phyloP scores from a whole-genome alignment of 2,329 filamentous ascomycete species.

The Cordyceps militaris region DNA sequence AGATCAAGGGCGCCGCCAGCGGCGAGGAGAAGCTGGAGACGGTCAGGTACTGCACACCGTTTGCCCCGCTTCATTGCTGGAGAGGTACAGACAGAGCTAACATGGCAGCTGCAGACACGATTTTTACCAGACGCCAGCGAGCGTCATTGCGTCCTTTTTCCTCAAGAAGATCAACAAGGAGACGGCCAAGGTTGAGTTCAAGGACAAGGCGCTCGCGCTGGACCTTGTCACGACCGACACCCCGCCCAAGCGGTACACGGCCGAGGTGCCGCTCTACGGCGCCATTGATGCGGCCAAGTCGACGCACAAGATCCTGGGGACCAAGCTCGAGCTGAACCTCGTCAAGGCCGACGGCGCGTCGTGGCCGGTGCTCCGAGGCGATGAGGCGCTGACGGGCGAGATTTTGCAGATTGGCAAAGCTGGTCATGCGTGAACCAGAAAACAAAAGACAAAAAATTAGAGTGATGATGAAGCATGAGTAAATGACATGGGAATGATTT shows the following conservation, averaged over 20 bases:
- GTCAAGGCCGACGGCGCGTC: conserved; percentile 65
- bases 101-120: conserved; percentile 47
- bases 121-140: conserved; percentile 85
- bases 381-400: conserved; percentile 62
- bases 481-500: not conserved
- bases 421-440: conserved; percentile 42
- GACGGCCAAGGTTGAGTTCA: conserved; percentile 65
- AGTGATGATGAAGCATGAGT: not conserved
- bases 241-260: conserved; percentile 68
- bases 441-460: not conserved
- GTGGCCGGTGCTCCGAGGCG: conserved; percentile 79
- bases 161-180: conserved; percentile 94
- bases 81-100: not conserved
- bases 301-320: conserved; percentile 74
- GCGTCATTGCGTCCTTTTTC: conserved; percentile 86
- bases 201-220: conserved; percentile 55
- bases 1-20: conserved; percentile 39
- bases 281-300: conserved; percentile 69
- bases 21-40: conserved; percentile 72
- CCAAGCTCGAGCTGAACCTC: conserved; percentile 78
- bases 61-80: not conserved
- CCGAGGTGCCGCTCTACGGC: conserved; percentile 68
- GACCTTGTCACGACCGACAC: conserved; percentile 81
- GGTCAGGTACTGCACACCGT: conserved; percentile 53
- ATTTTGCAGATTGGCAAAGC: conserved; percentile 87